Evolutionary conservation across 768 basidiomycete genomes (phyloP).

Genomic region (Hypsizygus marmoreus): DNA sequence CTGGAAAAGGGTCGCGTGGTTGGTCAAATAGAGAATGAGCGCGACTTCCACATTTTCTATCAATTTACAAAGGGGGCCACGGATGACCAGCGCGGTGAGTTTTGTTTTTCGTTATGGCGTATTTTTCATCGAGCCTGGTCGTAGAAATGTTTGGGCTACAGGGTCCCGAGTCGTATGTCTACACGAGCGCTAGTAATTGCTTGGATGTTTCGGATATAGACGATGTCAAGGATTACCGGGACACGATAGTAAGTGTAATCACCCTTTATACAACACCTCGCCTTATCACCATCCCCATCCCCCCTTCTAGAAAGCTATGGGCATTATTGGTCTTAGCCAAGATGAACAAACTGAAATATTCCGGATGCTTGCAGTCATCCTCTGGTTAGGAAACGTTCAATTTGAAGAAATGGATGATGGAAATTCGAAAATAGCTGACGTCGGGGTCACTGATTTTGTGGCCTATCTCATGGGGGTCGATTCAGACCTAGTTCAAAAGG

Average conservation of each 20-base stretch:
- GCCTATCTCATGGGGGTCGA: constrained; percentile 94
- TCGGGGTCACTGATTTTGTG: constrained; percentile 91
- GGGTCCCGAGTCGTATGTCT: constrained; percentile 93
- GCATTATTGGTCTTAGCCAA: constrained; percentile 81
- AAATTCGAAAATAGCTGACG: constrained; percentile 78
- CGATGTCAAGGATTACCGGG: constrained; percentile 82
- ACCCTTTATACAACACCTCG: too few relatives aligned
- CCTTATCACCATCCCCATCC: neutral
- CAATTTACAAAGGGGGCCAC: constrained; percentile 97
- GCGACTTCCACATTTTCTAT: constrained; percentile 99
- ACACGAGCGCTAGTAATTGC: constrained; percentile 91
- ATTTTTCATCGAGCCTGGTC: constrained; percentile 15
- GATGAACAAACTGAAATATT: constrained; percentile 92
- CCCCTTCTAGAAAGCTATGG: constrained; percentile 80
- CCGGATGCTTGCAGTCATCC: constrained; percentile 85
- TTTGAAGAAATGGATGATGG: constrained; percentile 89
- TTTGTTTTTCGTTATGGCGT: neutral
- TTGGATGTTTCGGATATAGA: constrained; percentile 89
- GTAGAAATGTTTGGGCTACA: constrained; percentile 93
- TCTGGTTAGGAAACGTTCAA: constrained; percentile 97
- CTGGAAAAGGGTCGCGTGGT: constrained; percentile 97
- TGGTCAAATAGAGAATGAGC: constrained; percentile 93
- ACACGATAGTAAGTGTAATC: constrained; percentile 91
- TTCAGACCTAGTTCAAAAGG: constrained; percentile 77
- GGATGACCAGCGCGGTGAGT: constrained; percentile 81